Conservation (phyloP, 2,329 filamentous ascomycete genomes). For the Elsinoe fawcettii region DNA sequence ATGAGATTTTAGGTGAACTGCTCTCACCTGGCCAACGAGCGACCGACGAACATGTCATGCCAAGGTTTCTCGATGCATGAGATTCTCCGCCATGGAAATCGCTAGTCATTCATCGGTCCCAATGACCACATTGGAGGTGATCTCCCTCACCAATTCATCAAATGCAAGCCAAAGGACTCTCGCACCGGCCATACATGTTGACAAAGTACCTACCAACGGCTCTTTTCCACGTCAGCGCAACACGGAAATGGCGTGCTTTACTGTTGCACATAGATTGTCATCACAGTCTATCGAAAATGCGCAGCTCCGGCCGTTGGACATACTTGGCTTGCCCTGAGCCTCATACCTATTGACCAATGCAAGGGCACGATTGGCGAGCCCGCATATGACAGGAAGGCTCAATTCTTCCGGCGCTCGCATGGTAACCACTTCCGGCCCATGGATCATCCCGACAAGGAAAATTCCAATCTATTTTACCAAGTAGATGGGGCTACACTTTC, state of each 20-base stretch:
- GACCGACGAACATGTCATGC: background rate
- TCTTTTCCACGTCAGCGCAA: background rate
- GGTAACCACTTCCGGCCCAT: background rate
- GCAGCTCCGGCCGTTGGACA: background rate
- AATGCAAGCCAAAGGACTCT: background rate
- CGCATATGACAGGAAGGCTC: background rate
- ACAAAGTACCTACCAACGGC: background rate
- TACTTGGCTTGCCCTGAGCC: background rate
- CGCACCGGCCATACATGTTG: background rate
- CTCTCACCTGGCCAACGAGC: background rate
- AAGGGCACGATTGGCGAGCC: background rate
- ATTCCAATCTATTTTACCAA: background rate
- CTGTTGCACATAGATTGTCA: background rate
- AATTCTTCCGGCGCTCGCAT: background rate
- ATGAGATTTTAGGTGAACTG: slow-evolving; percentile 10
- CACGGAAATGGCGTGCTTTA: background rate
- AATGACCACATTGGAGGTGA: background rate
- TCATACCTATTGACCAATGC: background rate
- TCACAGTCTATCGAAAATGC: background rate
- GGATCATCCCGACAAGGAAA: background rate
- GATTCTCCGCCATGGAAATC: background rate
- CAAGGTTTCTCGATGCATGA: slow-evolving; percentile 11
- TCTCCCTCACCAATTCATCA: background rate
- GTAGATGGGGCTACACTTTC: background rate
- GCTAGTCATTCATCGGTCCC: slow-evolving; percentile 1